A percentile compares a stretch with the other conserved stretches of the same genome.
These are phyloP conservation scores for Maudiozyma humilis DNA, from an alignment of 1,139 yeast genomes.

Conservation along the genomic window DNA sequence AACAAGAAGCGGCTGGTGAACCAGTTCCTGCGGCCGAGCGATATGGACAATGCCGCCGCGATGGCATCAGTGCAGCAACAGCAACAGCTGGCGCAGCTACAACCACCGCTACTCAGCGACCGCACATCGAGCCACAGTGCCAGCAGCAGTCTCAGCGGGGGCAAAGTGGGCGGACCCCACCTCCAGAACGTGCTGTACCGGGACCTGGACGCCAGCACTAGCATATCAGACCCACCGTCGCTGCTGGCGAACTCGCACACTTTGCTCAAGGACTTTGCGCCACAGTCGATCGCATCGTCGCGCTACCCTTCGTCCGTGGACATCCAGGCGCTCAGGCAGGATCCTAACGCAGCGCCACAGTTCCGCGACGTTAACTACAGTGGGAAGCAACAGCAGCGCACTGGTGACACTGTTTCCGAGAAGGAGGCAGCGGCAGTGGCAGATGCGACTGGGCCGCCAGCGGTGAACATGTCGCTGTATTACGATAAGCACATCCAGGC, in stretches of 20 bases:
- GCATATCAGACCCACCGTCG: background rate
- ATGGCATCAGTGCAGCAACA: background rate
- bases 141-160: background rate
- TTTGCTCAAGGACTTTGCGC: background rate
- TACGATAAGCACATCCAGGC: slow-evolving; percentile 1
- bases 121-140: background rate
- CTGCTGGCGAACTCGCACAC: background rate
- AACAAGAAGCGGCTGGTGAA: slow-evolving; percentile 22
- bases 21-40: slow-evolving; percentile 16
- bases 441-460: too few relatives aligned
- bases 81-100: background rate
- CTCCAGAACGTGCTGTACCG: background rate
- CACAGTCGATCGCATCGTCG: background rate
- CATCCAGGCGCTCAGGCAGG: background rate
- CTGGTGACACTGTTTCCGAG: too few relatives aligned
- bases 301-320: background rate
- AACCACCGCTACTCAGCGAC: too few relatives aligned
- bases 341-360: background rate
- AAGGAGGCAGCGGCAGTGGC: too few relatives aligned
- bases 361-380: slow-evolving; percentile 1
- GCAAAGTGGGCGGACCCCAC: background rate
- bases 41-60: background rate
- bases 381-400: background rate
- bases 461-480: background rate
- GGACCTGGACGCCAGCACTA: background rate